Base-by-base conservation (phyloP, 2,329 filamentous ascomycete species). In the Gaeumannomyces tritici region DNA sequence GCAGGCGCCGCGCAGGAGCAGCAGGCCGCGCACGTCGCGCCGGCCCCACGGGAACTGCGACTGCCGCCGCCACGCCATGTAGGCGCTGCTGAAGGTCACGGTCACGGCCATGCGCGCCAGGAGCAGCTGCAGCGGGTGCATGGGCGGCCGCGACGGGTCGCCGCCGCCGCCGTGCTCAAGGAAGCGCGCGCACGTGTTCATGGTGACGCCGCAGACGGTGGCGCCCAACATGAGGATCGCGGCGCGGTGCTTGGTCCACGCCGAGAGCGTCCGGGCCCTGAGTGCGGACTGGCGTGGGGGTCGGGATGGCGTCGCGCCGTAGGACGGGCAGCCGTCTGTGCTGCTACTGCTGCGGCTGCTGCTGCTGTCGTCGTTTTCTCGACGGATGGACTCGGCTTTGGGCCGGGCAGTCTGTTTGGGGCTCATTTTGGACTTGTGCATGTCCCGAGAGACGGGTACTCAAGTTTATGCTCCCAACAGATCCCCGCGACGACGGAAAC, bases 71-170 rank as follows among this genome's bases (percentile, higher is more conserved):
- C 81, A 86, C 81, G 85, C 89, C 86, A 96, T 93, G 73, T 93
- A 96, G 2, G 80, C 63, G 31, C 82, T 83, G 63, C 88, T 86
- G 60, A 86, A 80, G 3, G 89, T 26, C 1, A 85, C 79, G 0
- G 93, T 96, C 64, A 95, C 83, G 62, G 79, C 77, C 86, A 96
- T 93, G 62, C 93, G 84, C 8, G 84, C 83, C 69, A 96, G 92
- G 4, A 96, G 81, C 64, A 96, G 87, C 75, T 95, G 90, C 66
- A 96, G 87, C 0, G 92, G 90, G 77, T 95, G 85, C 79, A 96
- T 88, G 12, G 28, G 31, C 42, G 2, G 18, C 4, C n/a, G 42
- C 42, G 42, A 51, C 11, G 42, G 42, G 42, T 29, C 8, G 8
- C 31, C 15, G 18, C 27, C 27, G 26, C 35, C 47, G 2, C 85